phyloP scores from a whole-genome alignment of 371 early-diverging fungal genomes.

The Circinella umbellata region DNA sequence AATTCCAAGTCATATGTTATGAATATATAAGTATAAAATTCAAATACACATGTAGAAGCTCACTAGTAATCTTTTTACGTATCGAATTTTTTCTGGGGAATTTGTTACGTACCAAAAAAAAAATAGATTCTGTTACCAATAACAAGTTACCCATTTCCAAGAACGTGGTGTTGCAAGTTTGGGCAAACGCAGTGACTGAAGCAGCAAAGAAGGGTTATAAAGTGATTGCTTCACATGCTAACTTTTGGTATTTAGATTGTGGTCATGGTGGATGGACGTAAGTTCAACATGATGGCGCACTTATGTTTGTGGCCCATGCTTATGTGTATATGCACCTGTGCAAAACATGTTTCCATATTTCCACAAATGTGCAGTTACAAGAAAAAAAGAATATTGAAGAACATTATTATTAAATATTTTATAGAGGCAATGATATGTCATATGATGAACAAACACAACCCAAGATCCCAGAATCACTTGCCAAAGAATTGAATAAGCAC shows the following conservation, averaged over 20 bases:
- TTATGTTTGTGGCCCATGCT: too few species aligned
- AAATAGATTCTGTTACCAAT: constrained; percentile 44
- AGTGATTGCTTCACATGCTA: constrained; percentile 61
- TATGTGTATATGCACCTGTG: too few species aligned
- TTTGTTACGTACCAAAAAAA: not conserved
- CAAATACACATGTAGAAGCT: too few species aligned
- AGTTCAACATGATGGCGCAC: not conserved
- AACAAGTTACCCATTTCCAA: constrained; percentile 47
- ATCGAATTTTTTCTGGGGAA: not conserved
- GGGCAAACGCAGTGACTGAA: constrained; percentile 54
- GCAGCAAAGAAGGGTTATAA: constrained; percentile 60
- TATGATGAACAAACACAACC: constrained; percentile 49
- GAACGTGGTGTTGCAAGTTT: constrained; percentile 66
- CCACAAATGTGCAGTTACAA: not conserved
- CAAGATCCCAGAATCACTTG: constrained; percentile 24
- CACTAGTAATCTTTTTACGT: too few species aligned
- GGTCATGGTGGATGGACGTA: constrained; percentile 69
- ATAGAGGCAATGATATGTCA: constrained; percentile 41
- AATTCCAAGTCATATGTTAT: not conserved
- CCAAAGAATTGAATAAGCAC: constrained; percentile 28
- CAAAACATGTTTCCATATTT: too few species aligned
- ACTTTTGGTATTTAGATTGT: constrained; percentile 76
- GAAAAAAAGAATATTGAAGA: not conserved
- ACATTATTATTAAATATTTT: not conserved
- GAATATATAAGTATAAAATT: not conserved